These are phyloP conservation scores for Termitomyces sp. DNA, from an alignment of 1,284 basidiomycete genomes.

Conservation along the genomic window DNA sequence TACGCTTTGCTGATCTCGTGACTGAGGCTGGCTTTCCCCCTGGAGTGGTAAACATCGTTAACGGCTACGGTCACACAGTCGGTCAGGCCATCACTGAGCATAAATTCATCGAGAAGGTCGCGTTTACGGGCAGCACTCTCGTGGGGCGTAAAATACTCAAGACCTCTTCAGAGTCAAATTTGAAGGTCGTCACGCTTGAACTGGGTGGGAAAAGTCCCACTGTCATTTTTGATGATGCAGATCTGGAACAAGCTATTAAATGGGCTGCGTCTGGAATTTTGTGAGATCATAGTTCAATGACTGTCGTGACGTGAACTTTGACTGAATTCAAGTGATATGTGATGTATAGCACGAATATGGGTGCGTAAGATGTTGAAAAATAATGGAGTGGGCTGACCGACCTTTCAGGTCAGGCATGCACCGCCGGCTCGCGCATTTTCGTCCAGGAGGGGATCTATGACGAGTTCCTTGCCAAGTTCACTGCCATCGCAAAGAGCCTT, in stretches of 20 bases:
- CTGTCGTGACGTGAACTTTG: constrained; percentile 22
- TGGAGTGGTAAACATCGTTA: constrained; percentile 71
- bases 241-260: constrained; percentile 74
- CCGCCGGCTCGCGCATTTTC: constrained; percentile 79
- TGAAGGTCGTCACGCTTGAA: constrained; percentile 83
- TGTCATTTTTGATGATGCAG: constrained; percentile 72
- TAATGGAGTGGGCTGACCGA: not conserved
- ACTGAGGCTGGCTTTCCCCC: constrained; percentile 56
- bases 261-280: constrained; percentile 82
- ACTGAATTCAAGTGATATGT: not conserved
- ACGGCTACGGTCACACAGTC: constrained; percentile 67
- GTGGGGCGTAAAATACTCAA: constrained; percentile 78
- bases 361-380: constrained; percentile 10
- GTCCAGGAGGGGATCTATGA: constrained; percentile 83
- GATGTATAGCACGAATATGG: constrained; percentile 27
- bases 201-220: constrained; percentile 84
- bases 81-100: constrained; percentile 56
- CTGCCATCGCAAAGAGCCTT: constrained; percentile 44
- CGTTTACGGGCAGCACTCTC: constrained; percentile 67
- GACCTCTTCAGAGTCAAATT: constrained; percentile 69
- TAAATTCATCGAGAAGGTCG: constrained; percentile 53
- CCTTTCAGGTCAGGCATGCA: constrained; percentile 64
- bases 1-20: constrained; percentile 44
- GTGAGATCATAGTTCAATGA: constrained; percentile 28
- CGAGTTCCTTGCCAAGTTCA: constrained; percentile 58